phyloP scores from a whole-genome alignment of 768 basidiomycete genomes.

The Cubamyces sp. region DNA sequence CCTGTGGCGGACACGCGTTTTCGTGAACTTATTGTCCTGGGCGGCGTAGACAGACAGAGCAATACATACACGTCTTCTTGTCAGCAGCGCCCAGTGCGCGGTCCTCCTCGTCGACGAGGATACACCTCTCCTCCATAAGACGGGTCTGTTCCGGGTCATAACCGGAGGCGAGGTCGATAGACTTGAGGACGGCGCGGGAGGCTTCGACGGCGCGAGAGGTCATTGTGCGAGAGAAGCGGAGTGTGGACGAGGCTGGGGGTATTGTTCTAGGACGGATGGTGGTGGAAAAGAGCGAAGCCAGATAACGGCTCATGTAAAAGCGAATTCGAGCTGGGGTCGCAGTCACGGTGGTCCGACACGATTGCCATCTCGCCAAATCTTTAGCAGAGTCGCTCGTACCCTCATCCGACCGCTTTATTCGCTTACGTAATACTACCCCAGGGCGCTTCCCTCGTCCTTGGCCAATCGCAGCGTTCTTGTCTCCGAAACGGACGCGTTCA shows the following conservation, averaged over 20 bases:
- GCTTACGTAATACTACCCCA: not conserved
- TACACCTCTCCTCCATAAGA: slow-evolving; percentile 96
- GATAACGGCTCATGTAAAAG: slow-evolving; percentile 25
- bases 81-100: slow-evolving; percentile 82
- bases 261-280: slow-evolving; percentile 37
- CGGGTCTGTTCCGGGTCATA: slow-evolving; percentile 94
- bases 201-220: slow-evolving; percentile 63
- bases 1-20: slow-evolving; percentile 49
- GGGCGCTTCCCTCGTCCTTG: not conserved
- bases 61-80: slow-evolving; percentile 90
- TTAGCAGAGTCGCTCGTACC: not conserved
- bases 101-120: slow-evolving; percentile 89
- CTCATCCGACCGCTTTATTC: slow-evolving; percentile 2
- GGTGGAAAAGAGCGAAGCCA: slow-evolving; percentile 21
- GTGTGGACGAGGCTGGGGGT: slow-evolving; percentile 1
- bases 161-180: slow-evolving; percentile 67
- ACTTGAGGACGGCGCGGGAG: slow-evolving; percentile 66
- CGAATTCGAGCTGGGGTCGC: not conserved
- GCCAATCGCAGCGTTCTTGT: not conserved
- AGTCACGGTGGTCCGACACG: slow-evolving; percentile 24
- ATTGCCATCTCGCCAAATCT: slow-evolving; percentile 17
- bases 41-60: not conserved
- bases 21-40: not conserved
- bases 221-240: slow-evolving; percentile 30
- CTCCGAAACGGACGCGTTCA: not conserved